Evolutionary conservation across 768 basidiomycete species (phyloP).

Genomic region (Amyloporia xantha): DNA sequence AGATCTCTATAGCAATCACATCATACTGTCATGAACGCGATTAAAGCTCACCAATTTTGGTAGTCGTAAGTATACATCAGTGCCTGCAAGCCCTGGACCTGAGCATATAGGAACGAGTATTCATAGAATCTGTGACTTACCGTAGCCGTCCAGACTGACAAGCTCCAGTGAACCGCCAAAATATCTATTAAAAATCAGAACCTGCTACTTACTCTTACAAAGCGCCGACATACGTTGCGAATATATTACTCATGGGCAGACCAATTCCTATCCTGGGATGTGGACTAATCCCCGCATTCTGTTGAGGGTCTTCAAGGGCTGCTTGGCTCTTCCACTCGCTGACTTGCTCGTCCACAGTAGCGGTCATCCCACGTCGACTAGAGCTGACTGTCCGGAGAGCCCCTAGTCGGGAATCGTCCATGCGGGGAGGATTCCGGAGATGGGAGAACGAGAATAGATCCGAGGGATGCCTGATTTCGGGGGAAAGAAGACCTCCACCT

Average conservation of each 20-base stretch:
- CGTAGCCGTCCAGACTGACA: constrained; percentile 79
- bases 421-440: constrained; percentile 62
- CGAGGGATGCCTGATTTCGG: constrained; percentile 52
- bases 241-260: constrained; percentile 85
- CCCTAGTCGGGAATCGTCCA: constrained; percentile 60
- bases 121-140: constrained; percentile 33
- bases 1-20: too few relatives aligned
- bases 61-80: constrained; percentile 74
- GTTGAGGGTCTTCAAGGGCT: constrained; percentile 29
- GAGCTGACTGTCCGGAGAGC: constrained; percentile 59
- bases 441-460: constrained; percentile 91
- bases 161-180: constrained; percentile 78
- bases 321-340: constrained; percentile 35
- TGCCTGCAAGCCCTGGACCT: constrained; percentile 37
- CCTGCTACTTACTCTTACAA: too few relatives aligned
- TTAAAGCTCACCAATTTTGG: constrained; percentile 59
- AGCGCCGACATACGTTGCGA: constrained; percentile 53
- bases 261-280: constrained; percentile 76
- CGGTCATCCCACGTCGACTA: constrained; percentile 58
- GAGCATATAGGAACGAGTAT: background rate
- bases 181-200: constrained; percentile 43
- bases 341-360: constrained; percentile 78
- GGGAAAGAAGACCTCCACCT: constrained; percentile 67
- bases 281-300: constrained; percentile 38
- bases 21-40: too few relatives aligned